Evolutionary conservation across 148 eudicot species (phyloP).

Genomic region (Fagopyrum homotropicum): DNA sequence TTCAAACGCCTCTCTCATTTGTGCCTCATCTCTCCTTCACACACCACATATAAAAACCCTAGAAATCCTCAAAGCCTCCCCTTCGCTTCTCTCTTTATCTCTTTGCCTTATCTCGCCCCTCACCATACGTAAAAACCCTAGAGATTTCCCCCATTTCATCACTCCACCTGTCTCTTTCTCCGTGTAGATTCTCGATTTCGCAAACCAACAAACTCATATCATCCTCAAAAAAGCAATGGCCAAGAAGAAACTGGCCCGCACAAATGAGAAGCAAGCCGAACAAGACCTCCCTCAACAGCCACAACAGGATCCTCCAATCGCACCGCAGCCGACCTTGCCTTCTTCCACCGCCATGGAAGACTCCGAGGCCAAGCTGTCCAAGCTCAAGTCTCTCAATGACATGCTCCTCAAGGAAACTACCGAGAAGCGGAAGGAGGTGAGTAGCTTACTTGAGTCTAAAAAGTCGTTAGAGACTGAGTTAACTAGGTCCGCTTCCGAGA

Average conservation of each 20-base stretch:
- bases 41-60: conserved; percentile 1
- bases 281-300: conserved; percentile 16
- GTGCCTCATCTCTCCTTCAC: neutral
- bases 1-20: neutral
- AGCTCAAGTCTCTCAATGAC: conserved; percentile 44
- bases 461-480: conserved; percentile 46
- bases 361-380: conserved; percentile 37
- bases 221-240: conserved; percentile 39
- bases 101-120: neutral
- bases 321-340: neutral
- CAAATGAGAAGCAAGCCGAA: conserved; percentile 20
- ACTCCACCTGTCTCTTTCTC: conserved; percentile 11
- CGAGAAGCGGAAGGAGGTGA: conserved; percentile 49
- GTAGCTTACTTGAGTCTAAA: conserved; percentile 32
- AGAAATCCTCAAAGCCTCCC: neutral
- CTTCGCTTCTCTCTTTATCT: neutral
- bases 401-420: conserved; percentile 44
- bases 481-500: conserved; percentile 33
- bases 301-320: conserved; percentile 8
- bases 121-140: conserved; percentile 13
- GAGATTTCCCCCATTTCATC: conserved; percentile 1
- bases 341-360: conserved; percentile 28
- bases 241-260: conserved; percentile 48
- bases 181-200: neutral
- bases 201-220: conserved; percentile 18